Base-by-base conservation (phyloP, 305 asterid species). In the Ajuga reptans region DNA sequence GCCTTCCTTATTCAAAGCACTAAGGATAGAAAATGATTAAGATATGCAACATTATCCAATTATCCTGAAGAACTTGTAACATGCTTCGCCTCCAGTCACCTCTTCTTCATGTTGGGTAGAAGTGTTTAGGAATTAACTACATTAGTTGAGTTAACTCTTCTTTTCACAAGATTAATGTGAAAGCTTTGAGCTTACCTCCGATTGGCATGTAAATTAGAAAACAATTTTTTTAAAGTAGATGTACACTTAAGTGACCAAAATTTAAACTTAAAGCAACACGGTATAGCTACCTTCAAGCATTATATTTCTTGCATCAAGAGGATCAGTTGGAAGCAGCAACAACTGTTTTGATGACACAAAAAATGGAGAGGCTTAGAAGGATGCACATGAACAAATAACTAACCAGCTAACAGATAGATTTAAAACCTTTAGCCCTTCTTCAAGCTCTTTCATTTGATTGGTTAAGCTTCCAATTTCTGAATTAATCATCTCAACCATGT, bases 301-400 rank as follows among this genome's bases (percentile, higher is more conserved):
- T 71, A 92, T 92, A 79, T 92, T 92, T 81, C 98, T 90, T 12
- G 82, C 84, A 87, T 92, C 97, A 27, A 92, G 97, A 68, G 98
- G 97, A 80, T 92, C 96, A 5, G 86, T 72, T 8, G 98, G 98
- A 71, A 92, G 79, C 49, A 92, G 95, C 81, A 92, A 82, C 56
- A 90, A 56, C 98, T 92, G 73, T 56, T 62, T 55, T 42, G 31
- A 53, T 45, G 50, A 50, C 72, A 71, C n/a, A 49, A 64, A 51
- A 64, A 77, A 50, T 33, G 29, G 29, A 42, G 66, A 70, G 53
- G 36, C 71, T 69, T 72, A 66, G 73, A 73, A 43, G 21, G 62
- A 69, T 52, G 68, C 27, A 37, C 14, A 51, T 14, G 41, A 51
- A 72, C 11, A 47, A 36, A 53, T 29, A 75, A 60, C 41, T 29